Conservation (phyloP, 768 basidiomycete species). For the Pleurotus djamor region DNA sequence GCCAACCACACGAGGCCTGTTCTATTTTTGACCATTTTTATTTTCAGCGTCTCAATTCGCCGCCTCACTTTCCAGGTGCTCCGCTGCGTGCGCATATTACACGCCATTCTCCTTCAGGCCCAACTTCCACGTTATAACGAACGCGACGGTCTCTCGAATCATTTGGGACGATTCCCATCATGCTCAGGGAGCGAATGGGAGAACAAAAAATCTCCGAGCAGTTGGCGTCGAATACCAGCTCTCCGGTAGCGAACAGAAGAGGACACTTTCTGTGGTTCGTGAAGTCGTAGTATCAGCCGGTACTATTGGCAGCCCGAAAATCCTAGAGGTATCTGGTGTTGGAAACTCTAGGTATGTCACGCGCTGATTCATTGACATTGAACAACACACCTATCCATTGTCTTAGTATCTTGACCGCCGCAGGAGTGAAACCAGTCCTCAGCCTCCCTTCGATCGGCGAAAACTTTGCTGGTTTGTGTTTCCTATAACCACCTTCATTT, state of each 20-base stretch:
- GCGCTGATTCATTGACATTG: neutral
- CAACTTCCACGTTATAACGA: slow-evolving; percentile 58
- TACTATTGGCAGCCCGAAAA: slow-evolving; percentile 34
- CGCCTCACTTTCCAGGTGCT: neutral
- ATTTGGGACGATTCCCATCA: slow-evolving; percentile 33
- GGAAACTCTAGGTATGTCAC: slow-evolving; percentile 25
- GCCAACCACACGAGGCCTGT: slow-evolving; percentile 25
- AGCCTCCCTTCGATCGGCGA: slow-evolving; percentile 50
- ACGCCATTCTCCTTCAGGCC: slow-evolving; percentile 23
- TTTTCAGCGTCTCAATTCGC: neutral
- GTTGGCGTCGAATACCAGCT: slow-evolving; percentile 42
- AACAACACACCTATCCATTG: too few species aligned
- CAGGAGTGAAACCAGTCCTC: slow-evolving; percentile 37
- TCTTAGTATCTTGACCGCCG: slow-evolving; percentile 34
- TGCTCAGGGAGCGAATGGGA: neutral
- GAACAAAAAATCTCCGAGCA: slow-evolving; percentile 27
- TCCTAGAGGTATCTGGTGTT: slow-evolving; percentile 15
- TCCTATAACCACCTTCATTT: neutral
- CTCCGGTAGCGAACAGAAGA: slow-evolving; percentile 15
- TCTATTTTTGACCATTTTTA: neutral
- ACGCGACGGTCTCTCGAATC: slow-evolving; percentile 52
- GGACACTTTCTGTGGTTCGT: slow-evolving; percentile 41
- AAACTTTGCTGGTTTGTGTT: slow-evolving; percentile 26
- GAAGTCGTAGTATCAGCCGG: slow-evolving; percentile 56
- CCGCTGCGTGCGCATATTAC: slow-evolving; percentile 23